Evolutionary conservation across 2,329 filamentous ascomycete species (phyloP).

Genomic region (Aspergillus melleus): DNA sequence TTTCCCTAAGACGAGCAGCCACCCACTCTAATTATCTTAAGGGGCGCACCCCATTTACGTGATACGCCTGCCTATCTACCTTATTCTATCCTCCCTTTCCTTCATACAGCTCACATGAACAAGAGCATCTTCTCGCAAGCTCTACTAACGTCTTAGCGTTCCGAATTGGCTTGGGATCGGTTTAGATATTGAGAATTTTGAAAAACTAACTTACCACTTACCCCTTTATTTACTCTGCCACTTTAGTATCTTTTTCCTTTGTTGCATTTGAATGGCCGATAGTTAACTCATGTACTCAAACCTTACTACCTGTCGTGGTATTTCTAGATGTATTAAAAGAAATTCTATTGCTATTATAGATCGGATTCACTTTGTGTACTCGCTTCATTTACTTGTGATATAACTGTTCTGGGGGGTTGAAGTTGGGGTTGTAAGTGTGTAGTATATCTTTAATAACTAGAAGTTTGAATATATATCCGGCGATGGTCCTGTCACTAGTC

Average conservation of each 20-base stretch:
- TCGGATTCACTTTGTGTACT: background rate
- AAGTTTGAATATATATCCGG: too few relatives aligned
- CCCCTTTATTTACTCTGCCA: background rate
- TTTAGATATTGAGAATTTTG: background rate
- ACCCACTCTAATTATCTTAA: background rate
- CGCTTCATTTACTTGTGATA: background rate
- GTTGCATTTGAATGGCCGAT: background rate
- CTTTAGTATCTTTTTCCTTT: background rate
- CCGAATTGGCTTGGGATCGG: background rate
- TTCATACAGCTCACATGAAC: background rate
- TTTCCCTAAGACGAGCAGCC: background rate
- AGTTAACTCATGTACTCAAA: background rate
- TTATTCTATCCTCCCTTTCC: background rate
- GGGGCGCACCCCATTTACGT: background rate
- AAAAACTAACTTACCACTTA: background rate
- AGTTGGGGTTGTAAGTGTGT: too few relatives aligned
- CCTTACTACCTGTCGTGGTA: background rate
- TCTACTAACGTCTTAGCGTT: background rate
- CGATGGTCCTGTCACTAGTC: too few relatives aligned
- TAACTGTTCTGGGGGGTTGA: background rate
- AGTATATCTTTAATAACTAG: too few relatives aligned
- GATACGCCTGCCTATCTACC: background rate
- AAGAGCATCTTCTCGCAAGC: background rate
- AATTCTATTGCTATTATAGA: background rate
- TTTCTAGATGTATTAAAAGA: background rate